Base-by-base conservation (phyloP, 192 early-diverging fungal species). In the Rhizophagus sp. region DNA sequence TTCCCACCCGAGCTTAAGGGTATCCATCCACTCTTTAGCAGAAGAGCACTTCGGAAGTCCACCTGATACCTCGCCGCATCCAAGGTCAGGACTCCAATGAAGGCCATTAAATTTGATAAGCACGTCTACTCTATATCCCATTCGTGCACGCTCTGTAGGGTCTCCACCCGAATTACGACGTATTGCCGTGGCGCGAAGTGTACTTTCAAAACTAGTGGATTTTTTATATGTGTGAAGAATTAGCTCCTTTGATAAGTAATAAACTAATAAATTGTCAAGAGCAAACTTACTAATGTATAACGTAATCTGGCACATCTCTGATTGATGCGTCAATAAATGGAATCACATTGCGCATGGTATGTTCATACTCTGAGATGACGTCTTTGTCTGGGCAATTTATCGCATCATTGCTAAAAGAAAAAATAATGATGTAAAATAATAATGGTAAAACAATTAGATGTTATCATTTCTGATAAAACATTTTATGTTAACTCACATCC, bases 301-400 rank as follows among this genome's bases (percentile, higher is more conserved):
- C 25, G 47, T 68, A 78, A 12, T 78, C 33, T 17, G 33, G 15
- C 25, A 19, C 76, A 47, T 68, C 25, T 68, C 76, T 41, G 33
- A 78, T 44, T 39, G 64, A 71, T 27, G 76, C 76, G 64, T 78
- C 76, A 33, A 78, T 25, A 13, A 67, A 78, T 19, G 76, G 76
- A 34, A 78, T 36, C 19, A 78, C 50, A 78, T 78, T 78, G 50
- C 64, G 76, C 27, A 34, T 39, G 72, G 30, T 69, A 64, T 78
- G 76, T 78, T 78, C 76, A 50, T 50, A 50, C 50, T 78, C 76
- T 30, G 76, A 17, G 62, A 39, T 71, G 33, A 39, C 33, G 44
- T 78, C 44, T 68, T 65, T 68, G 24, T 47, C 25, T 27, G 65
- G 47, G 25, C 17, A 25, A 50, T 50, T 65, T 30, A 78, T 61